Percentiles rank a stretch among this genome's conserved stretches.
phyloP scores from a whole-genome alignment of 371 early-diverging fungal species.

The Apophysomyces elegans region DNA sequence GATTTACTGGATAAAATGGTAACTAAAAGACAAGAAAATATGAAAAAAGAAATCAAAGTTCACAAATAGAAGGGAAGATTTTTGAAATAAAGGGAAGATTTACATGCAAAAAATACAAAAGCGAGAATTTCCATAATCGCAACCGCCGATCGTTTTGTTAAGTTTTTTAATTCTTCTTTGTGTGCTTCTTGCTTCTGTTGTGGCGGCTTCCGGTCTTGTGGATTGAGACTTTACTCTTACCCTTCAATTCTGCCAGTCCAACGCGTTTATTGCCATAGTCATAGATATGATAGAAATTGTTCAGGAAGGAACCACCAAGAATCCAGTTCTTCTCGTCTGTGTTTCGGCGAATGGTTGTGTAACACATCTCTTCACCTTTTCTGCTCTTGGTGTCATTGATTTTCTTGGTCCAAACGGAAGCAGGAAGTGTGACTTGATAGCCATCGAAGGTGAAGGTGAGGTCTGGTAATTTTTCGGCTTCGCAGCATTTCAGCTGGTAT shows the following conservation, averaged over 20 bases:
- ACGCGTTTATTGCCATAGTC: conserved; percentile 34
- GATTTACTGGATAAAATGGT: conserved; percentile 1
- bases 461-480: conserved; percentile 38
- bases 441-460: conserved; percentile 40
- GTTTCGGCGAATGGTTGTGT: conserved; percentile 35
- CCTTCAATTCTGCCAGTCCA: conserved; percentile 47
- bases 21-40: not conserved
- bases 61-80: not conserved
- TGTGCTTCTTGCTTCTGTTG: conserved; percentile 13
- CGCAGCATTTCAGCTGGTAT: conserved; percentile 38
- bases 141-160: not conserved
- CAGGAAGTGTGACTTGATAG: conserved; percentile 41
- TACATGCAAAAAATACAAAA: conserved; percentile 8
- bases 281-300: conserved; percentile 49
- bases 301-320: conserved; percentile 48
- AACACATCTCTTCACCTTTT: conserved; percentile 24
- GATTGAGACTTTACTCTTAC: conserved; percentile 36
- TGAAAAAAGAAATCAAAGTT: not conserved
- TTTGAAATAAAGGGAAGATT: not conserved
- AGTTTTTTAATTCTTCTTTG: conserved; percentile 3
- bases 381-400: conserved; percentile 14
- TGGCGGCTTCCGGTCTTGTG: conserved; percentile 30
- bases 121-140: not conserved
- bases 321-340: conserved; percentile 40
- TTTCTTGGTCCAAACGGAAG: conserved; percentile 31